Evolutionary conservation across 169 alveolate genomes (phyloP), one percentile per base, ranked within the genome.

Genomic region (Plasmodium berghei): DNA sequence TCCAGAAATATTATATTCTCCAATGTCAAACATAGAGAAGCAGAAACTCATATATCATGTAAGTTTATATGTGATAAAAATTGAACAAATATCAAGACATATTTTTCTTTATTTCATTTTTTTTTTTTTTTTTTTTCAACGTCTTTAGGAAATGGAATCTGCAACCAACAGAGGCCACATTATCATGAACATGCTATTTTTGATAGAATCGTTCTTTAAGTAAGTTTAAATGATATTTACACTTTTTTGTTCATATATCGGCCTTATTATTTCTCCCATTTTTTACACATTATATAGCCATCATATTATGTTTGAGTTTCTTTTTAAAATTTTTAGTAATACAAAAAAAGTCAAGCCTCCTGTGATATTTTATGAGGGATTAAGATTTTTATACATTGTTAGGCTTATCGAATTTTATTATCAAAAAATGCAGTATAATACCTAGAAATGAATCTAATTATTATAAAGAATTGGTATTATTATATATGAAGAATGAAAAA

Each of bases 191-290:
- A 48, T 83, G 70, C 20, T 83, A 18, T 83, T 83, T 61, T 56
- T 83, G 46, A 46, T 83, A 6, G 90, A 83, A 26, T 66, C 90
- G 26, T 75, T 75, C 24, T 75, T 75, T 61, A 75, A 75, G 88
- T 75, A 54, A 75, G 59, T 48, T 45, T 49, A 14, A 64, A 14
- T 28, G 54, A n/a, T 0, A 12, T n/a, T 64, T 5, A 1, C 10
- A 12, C 40, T 20, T 40, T 40, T n/a, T 64, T 28, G 26, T 34
- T 8, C 9, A 40, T n/a, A 14, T 12, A 64, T 14, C 12, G 12
- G n/a, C n/a, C 22, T 20, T 12, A 64, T 64, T 64, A 34, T 40
- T 40, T 22, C 9, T 5, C 18, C 16, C 5, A n/a, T 42, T n/a
- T 28, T 4, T 10, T 24, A 18, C n/a, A 0, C 46, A 61, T 22